These are phyloP conservation scores for Colletotrichum nymphaeae DNA, from an alignment of 2,329 filamentous ascomycete species.

Conservation along the genomic window DNA sequence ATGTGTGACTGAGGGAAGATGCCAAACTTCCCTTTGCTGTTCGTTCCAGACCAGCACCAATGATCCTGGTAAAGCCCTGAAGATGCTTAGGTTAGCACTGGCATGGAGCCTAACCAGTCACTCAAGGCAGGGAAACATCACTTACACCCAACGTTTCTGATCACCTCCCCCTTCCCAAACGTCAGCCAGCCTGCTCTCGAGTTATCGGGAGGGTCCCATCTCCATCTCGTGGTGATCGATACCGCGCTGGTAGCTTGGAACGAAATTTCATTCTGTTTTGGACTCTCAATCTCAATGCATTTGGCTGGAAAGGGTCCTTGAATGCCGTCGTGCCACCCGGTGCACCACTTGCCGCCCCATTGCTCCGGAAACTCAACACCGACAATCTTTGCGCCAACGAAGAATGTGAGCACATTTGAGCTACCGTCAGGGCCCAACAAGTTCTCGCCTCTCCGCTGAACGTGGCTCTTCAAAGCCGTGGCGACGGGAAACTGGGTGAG, in stretches of 20 bases:
- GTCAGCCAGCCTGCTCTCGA: slow-evolving; percentile 36
- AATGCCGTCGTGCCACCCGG: slow-evolving; percentile 47
- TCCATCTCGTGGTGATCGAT: slow-evolving; percentile 44
- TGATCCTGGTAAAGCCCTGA: slow-evolving; percentile 48
- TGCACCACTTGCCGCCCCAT: slow-evolving; percentile 49
- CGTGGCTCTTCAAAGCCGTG: slow-evolving; percentile 47
- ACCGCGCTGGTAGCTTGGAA: slow-evolving; percentile 20
- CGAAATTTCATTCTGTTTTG: slow-evolving; percentile 36
- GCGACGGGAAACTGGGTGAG: slow-evolving; percentile 45
- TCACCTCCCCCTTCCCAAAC: slow-evolving; percentile 60
- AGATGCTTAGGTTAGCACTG: background rate
- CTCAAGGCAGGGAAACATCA: background rate
- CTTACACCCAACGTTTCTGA: slow-evolving; percentile 56
- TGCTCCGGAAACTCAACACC: slow-evolving; percentile 47
- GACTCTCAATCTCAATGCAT: slow-evolving; percentile 41
- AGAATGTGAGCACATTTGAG: slow-evolving; percentile 52
- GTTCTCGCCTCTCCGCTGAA: slow-evolving; percentile 47
- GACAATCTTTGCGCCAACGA: slow-evolving; percentile 46
- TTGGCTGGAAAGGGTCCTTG: slow-evolving; percentile 44
- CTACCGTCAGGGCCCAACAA: slow-evolving; percentile 46
- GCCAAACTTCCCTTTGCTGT: slow-evolving; percentile 51
- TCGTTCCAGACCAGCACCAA: slow-evolving; percentile 55
- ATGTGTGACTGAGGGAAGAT: slow-evolving; percentile 53
- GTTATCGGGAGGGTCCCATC: slow-evolving; percentile 40
- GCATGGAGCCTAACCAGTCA: too few species aligned